phyloP scores from a whole-genome alignment of 2,329 filamentous ascomycete species.

The Penicillium psychrosexuale region DNA sequence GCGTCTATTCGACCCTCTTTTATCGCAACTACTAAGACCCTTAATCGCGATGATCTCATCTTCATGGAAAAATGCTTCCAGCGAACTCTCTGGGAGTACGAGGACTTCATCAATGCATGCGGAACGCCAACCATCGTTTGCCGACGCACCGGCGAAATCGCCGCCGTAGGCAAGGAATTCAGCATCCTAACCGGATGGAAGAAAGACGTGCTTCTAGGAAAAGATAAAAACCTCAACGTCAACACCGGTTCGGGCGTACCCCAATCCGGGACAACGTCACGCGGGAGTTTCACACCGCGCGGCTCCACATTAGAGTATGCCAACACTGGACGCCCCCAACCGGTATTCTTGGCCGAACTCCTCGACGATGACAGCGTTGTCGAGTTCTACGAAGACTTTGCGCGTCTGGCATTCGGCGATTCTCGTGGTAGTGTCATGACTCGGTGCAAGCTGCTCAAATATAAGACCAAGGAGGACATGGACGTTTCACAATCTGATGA shows the following conservation, averaged over 20 bases:
- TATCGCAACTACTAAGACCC: constrained; percentile 83
- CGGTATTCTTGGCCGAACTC: constrained; percentile 87
- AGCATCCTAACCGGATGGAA: constrained; percentile 94
- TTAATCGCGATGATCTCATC: constrained; percentile 82
- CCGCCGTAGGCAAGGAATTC: constrained; percentile 93
- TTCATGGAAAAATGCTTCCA: constrained; percentile 99
- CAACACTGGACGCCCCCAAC: constrained; percentile 58
- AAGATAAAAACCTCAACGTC: constrained; percentile 81
- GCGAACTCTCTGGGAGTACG: constrained; percentile 85
- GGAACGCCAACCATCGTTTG: constrained; percentile 91
- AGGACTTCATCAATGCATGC: constrained; percentile 84
- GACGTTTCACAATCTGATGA: constrained; percentile 45
- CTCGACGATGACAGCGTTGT: constrained; percentile 91
- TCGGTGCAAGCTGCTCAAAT: constrained; percentile 83
- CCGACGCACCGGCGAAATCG: constrained; percentile 89
- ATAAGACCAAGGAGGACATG: constrained; percentile 67
- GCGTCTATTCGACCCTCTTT: constrained; percentile 89
- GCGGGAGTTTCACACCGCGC: constrained; percentile 51
- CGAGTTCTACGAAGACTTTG: constrained; percentile 94
- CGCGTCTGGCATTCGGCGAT: constrained; percentile 86
- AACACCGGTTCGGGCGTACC: constrained; percentile 58
- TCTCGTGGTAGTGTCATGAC: constrained; percentile 80
- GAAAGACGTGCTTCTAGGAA: constrained; percentile 81
- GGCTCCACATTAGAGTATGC: constrained; percentile 35
- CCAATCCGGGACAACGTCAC: constrained; percentile 42